phyloP scores from a whole-genome alignment of 768 basidiomycete genomes.

The Cubamyces sp. region DNA sequence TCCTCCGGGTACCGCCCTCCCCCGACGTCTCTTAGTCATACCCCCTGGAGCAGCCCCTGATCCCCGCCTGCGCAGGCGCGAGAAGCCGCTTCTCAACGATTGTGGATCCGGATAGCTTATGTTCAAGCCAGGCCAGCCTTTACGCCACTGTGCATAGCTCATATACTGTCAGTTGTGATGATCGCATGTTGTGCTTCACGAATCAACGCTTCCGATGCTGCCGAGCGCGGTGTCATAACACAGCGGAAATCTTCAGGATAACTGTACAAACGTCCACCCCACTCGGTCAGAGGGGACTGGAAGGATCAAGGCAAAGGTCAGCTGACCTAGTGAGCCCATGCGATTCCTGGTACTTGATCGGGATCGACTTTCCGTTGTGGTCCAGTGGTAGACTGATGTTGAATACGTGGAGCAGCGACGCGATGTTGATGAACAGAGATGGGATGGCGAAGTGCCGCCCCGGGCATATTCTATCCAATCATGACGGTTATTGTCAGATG shows the following conservation, averaged over 20 bases:
- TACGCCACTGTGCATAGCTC: too few species aligned
- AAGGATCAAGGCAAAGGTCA: too few species aligned
- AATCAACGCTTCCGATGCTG: slow-evolving; percentile 2
- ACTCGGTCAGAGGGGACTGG: too few species aligned
- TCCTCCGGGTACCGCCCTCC: too few species aligned
- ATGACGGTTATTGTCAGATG: not conserved
- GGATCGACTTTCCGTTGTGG: slow-evolving; percentile 6
- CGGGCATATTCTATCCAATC: slow-evolving; percentile 12
- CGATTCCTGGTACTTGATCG: not conserved
- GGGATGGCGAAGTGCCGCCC: slow-evolving; percentile 8
- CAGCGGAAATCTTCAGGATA: slow-evolving; percentile 8
- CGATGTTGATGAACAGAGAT: slow-evolving; percentile 15
- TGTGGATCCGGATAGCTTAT: too few species aligned
- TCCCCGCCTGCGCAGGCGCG: too few species aligned
- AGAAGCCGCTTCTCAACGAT: too few species aligned
- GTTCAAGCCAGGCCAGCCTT: too few species aligned
- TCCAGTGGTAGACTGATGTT: slow-evolving; percentile 17
- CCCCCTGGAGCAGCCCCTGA: too few species aligned
- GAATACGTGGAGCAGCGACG: slow-evolving; percentile 19
- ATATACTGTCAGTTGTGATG: too few species aligned
- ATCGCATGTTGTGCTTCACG: not conserved
- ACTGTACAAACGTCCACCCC: not conserved
- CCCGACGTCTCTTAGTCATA: too few species aligned
- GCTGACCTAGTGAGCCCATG: too few species aligned
- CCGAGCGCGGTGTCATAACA: slow-evolving; percentile 6